These are phyloP conservation scores for Dactylellina sp. DNA, from an alignment of 2,329 filamentous ascomycete species.

Conservation along the genomic window DNA sequence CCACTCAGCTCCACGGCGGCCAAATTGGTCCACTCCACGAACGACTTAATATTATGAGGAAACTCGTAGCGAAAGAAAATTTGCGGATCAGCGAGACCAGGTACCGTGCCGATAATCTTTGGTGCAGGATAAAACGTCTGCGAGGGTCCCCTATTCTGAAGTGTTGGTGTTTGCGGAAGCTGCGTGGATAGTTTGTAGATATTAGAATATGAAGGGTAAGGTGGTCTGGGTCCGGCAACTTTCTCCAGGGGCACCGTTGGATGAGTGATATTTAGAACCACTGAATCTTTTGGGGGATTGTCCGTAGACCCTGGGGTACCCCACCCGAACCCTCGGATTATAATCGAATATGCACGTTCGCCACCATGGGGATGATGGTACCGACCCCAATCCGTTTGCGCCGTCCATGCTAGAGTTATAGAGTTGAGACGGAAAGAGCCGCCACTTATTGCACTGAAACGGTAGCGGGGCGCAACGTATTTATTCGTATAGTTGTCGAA, in stretches of 20 bases:
- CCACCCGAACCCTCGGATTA: conserved; percentile 17
- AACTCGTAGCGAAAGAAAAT: conserved; percentile 21
- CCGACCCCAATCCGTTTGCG: neutral
- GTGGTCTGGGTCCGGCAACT: neutral
- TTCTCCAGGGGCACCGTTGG: neutral
- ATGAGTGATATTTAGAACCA: conserved; percentile 21
- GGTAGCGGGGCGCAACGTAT: conserved; percentile 20
- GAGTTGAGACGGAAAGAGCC: conserved; percentile 21
- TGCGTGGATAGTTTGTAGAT: neutral
- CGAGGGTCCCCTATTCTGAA: neutral
- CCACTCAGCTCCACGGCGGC: conserved; percentile 28
- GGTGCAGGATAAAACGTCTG: conserved; percentile 8
- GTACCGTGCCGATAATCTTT: neutral
- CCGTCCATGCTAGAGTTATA: conserved; percentile 35
- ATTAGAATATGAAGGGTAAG: neutral
- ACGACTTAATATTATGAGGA: neutral
- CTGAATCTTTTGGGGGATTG: neutral
- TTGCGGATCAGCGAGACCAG: conserved; percentile 14
- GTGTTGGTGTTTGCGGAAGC: conserved; percentile 20
- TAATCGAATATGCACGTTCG: conserved; percentile 14
- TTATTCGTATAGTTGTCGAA: neutral
- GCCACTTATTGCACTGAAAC: neutral
- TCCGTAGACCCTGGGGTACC: neutral
- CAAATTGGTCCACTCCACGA: conserved; percentile 14
- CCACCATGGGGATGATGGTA: neutral